These are phyloP conservation scores for Suhomyces kilbournensis DNA, from an alignment of 805 yeast genomes.

Conservation along the genomic window DNA sequence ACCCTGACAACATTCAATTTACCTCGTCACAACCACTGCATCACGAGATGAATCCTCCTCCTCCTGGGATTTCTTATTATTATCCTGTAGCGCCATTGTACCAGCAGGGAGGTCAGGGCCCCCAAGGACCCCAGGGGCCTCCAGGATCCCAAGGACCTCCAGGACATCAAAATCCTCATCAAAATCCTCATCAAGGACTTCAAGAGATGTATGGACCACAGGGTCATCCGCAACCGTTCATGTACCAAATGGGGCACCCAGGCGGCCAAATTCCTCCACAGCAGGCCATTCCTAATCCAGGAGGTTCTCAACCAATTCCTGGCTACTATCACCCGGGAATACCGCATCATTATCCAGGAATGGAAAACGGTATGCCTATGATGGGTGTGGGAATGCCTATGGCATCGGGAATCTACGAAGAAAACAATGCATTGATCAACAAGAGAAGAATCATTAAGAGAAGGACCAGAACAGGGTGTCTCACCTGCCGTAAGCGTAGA, in stretches of 20 bases:
- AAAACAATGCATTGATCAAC: slow-evolving; percentile 30
- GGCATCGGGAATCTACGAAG: slow-evolving; percentile 13
- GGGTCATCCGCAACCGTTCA: slow-evolving; percentile 1
- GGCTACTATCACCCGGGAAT: slow-evolving; percentile 4
- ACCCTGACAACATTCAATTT: neutral
- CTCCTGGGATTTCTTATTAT: slow-evolving; percentile 3
- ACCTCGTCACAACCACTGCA: neutral
- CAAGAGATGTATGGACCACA: neutral
- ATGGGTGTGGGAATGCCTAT: slow-evolving; percentile 7
- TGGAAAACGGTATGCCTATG: slow-evolving; percentile 2
- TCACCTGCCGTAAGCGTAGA: slow-evolving; percentile 68
- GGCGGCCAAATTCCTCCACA: neutral
- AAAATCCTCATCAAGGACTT: neutral
- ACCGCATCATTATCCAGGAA: neutral
- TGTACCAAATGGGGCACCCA: slow-evolving; percentile 3
- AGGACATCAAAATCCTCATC: neutral
- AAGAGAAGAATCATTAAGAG: slow-evolving; percentile 49
- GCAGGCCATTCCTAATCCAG: neutral
- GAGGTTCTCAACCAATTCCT: neutral
- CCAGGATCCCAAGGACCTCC: neutral
- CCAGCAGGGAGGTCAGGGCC: slow-evolving; percentile 1
- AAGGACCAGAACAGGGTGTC: slow-evolving; percentile 72
- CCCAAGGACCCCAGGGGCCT: neutral
- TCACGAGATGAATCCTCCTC: slow-evolving; percentile 5
- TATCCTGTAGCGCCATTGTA: slow-evolving; percentile 5